phyloP scores from a whole-genome alignment of 2,329 filamentous ascomycete genomes.

The Cladophialophora chaetospira region DNA sequence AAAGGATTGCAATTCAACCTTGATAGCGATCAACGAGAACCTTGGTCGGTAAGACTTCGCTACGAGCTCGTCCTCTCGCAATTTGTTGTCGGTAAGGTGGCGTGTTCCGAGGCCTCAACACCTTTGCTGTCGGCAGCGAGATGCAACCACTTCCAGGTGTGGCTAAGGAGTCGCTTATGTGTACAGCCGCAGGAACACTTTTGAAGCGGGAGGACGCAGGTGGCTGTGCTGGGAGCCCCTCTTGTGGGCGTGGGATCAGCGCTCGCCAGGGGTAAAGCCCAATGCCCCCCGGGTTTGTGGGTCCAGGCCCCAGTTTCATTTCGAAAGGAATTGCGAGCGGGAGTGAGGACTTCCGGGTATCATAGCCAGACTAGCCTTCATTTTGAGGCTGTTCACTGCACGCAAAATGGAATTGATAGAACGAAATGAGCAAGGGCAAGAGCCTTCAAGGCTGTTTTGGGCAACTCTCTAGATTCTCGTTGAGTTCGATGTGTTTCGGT shows the following conservation, averaged over 20 bases:
- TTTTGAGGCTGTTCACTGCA: neutral
- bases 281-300: constrained; percentile 11
- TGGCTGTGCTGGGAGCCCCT: constrained; percentile 19
- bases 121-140: neutral
- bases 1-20: too few species aligned
- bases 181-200: neutral
- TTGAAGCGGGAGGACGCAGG: constrained; percentile 10
- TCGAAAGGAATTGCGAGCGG: constrained; percentile 20
- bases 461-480: neutral
- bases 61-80: neutral
- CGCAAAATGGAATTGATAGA: neutral
- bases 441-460: neutral
- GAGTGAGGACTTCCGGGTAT: constrained; percentile 16
- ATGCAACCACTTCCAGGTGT: neutral
- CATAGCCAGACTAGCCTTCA: constrained; percentile 8
- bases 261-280: constrained; percentile 17
- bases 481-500: constrained; percentile 9
- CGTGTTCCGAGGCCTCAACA: neutral
- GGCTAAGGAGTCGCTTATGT: constrained; percentile 10
- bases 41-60: neutral
- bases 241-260: constrained; percentile 23
- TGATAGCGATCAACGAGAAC: neutral
- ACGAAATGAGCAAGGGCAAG: neutral
- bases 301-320: constrained; percentile 26
- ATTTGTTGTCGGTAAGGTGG: neutral